Evolutionary conservation across 352 stramenopile species (phyloP), one percentile per base, ranked within the genome.

Genomic region (Lagenidium sp.): DNA sequence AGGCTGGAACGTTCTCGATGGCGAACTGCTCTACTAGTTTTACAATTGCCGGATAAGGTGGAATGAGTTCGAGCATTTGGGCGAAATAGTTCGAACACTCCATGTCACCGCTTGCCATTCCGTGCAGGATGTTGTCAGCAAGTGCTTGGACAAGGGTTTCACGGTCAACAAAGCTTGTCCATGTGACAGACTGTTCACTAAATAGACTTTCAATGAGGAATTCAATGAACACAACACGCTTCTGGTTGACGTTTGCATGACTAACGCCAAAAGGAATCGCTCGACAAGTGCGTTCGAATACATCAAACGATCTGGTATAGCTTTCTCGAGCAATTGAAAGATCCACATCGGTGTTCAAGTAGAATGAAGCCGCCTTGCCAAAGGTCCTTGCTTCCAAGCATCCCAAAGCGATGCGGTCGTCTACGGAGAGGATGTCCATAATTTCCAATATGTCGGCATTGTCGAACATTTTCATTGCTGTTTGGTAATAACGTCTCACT

Each of bases 391-490:
- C 79, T 37, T 92, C 76, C 3, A 88, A 57, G 21, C 69, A 65
- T 12, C 57, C 53, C 51, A 92, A 79, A 6, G 66, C 62, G 1
- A 77, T 59, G 40, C 68, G 61, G 32, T 86, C 69, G 2, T 40
- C 60, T 13, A 41, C 25, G 25, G 48, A 26, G 24, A 82, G 49
- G 34, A 37, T 74, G 37, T 85, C 65, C 48, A 85, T 68, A 39
- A 89, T 59, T 4, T 69, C 68, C 30, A 85, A 53, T 34, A 92
- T 77, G 41, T 92, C 79, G 15, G 67, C 50, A 36, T 88, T 92
- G 41, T 89, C 76, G 44, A 92, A 92, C 65, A 89, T 79, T 28
- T 82, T 80, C 15, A 71, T 82, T 18, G 78, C 63, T 1, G 79
- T 80, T 29, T 82, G 62, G 37, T 84, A 89, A 48, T 92, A 92